phyloP scores from a whole-genome alignment of 371 early-diverging fungal genomes.

The Rhizopus delemar region DNA sequence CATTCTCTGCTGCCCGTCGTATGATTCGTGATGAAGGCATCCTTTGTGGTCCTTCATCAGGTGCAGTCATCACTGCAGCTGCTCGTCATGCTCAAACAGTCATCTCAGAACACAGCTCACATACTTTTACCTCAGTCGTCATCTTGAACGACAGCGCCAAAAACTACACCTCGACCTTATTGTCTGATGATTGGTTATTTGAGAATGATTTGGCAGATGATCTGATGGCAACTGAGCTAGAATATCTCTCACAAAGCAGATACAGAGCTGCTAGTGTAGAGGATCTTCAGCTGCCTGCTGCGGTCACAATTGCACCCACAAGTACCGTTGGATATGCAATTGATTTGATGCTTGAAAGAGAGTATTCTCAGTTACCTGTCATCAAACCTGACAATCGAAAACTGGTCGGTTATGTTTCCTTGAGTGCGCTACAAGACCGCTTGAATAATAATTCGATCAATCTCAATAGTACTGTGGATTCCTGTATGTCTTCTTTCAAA shows the following conservation, averaged over 20 bases:
- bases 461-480: conserved; percentile 50
- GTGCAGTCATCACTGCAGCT: conserved; percentile 82
- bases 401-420: conserved; percentile 78
- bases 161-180: conserved; percentile 98
- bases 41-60: conserved; percentile 92
- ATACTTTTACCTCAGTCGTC: conserved; percentile 67
- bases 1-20: conserved; percentile 92
- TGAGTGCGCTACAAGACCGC: conserved; percentile 61
- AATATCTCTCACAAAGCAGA: conserved; percentile 52
- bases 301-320: conserved; percentile 68
- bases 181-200: conserved; percentile 95
- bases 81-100: conserved; percentile 80
- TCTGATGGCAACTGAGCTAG: conserved; percentile 55
- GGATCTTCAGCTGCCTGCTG: conserved; percentile 83
- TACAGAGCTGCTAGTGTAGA: conserved; percentile 83
- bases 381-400: conserved; percentile 63
- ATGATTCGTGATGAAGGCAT: conserved; percentile 96
- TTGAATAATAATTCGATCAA: conserved; percentile 56
- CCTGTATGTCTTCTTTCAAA: conserved; percentile 68
- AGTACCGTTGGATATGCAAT: conserved; percentile 64
- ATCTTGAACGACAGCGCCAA: conserved; percentile 94
- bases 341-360: conserved; percentile 77
- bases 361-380: conserved; percentile 88
- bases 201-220: conserved; percentile 72
- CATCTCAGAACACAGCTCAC: conserved; percentile 5